Evolutionary conservation across 1,139 yeast species (phyloP).

Genomic region (Kurtzmaniella quercitrusa): DNA sequence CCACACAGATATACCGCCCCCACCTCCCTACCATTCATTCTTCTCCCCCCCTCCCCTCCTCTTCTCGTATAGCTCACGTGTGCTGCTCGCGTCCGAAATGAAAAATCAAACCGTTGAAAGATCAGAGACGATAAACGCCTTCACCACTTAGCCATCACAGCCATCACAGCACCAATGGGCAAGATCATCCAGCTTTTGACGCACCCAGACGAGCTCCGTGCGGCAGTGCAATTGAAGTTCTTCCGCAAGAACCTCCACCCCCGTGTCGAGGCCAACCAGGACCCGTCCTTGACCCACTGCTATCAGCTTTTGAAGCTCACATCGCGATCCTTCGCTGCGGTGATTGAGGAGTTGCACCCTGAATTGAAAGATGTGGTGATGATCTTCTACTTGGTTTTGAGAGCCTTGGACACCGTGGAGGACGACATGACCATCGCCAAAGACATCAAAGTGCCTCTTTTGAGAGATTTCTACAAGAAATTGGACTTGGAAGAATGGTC

Average conservation of each 20-base stretch:
- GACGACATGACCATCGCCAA: slow-evolving; percentile 90
- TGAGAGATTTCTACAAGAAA: slow-evolving; percentile 64
- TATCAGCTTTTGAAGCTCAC: slow-evolving; percentile 64
- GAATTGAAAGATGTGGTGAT: slow-evolving; percentile 77
- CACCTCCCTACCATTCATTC: background rate
- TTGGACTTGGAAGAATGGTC: slow-evolving; percentile 71
- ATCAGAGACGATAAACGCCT: too few species aligned
- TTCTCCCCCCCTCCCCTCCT: background rate
- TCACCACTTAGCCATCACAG: too few species aligned
- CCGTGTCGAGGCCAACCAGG: slow-evolving; percentile 35
- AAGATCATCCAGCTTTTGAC: slow-evolving; percentile 56
- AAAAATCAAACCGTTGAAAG: too few species aligned
- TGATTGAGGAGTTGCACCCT: slow-evolving; percentile 86
- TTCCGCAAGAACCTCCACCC: slow-evolving; percentile 58
- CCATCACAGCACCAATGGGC: slow-evolving; percentile 52
- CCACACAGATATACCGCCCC: too few species aligned
- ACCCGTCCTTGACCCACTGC: slow-evolving; percentile 56
- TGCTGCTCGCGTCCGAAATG: background rate
- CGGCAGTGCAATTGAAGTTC: slow-evolving; percentile 57
- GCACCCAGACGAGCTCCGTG: slow-evolving; percentile 71
- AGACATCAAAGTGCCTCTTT: slow-evolving; percentile 64
- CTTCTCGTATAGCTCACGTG: background rate
- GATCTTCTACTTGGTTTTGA: slow-evolving; percentile 77
- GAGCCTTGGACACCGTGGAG: slow-evolving; percentile 95
- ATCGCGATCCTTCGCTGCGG: slow-evolving; percentile 90